These are phyloP conservation scores for Solanum pennellii DNA, from an alignment of 257 asterid genomes.

Conservation along the genomic window DNA sequence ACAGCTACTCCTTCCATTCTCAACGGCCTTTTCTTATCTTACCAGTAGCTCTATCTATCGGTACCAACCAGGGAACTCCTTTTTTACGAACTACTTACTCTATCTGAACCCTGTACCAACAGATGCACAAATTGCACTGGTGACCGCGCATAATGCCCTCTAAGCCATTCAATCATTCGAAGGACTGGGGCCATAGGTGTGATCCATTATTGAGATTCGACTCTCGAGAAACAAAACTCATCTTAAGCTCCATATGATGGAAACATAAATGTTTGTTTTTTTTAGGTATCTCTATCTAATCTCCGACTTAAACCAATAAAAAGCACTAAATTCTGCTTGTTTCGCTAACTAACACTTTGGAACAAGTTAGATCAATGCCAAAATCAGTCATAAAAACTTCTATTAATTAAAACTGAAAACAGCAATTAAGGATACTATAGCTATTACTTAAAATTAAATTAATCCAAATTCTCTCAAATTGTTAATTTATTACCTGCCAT, in stretches of 20 bases:
- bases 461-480: neutral
- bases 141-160: too few species aligned
- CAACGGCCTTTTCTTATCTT: too few species aligned
- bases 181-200: too few species aligned
- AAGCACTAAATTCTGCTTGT: neutral
- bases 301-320: neutral
- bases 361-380: neutral
- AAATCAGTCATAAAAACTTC: neutral
- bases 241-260: neutral
- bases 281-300: neutral
- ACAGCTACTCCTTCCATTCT: too few species aligned
- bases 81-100: neutral
- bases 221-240: neutral
- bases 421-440: neutral
- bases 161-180: too few species aligned
- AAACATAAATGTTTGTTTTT: neutral
- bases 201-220: too few species aligned
- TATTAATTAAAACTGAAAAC: neutral
- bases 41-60: too few species aligned
- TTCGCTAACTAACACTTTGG: neutral
- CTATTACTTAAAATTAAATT: neutral
- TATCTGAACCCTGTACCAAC: neutral
- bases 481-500: constrained; percentile 61
- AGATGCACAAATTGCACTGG: neutral
- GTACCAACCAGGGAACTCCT: too few species aligned